Base-by-base conservation (phyloP, 176 grass and related monocot species). In the Cenchrus fungigraminus region DNA sequence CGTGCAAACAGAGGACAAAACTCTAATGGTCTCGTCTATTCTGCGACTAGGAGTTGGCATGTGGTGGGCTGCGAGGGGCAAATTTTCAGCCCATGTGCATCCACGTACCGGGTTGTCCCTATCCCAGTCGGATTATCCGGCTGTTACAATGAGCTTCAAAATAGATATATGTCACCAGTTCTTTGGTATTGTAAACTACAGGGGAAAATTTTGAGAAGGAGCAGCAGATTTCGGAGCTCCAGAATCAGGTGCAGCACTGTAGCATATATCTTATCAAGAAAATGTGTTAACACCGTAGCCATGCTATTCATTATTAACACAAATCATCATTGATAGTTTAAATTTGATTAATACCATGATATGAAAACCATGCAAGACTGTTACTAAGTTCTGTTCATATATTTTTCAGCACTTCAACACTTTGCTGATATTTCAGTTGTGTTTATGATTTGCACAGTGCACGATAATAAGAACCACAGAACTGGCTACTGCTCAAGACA, bases 401-500 rank as follows among this genome's bases (percentile, higher is more conserved):
- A 6, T 82, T 72, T 59, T 12, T 42, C 55, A 55, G 44, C 16
- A 28, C 19, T 37, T 62, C 19, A 59, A n/a, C 4, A 70, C 34
- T 46, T 29, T 8, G 22, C 57, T 87, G 25, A 80, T 3, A 47
- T 62, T 77, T 43, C 73, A n/a, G 19, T 73, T 79, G 43, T 47
- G 76, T 87, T 60, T 60, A 15, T 88, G 45, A 65, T 74, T 49
- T 88, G 60, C 81, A 71, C 86, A 99, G 97, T 92, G 94, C 79
- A 94, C 94, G 37, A 89, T 99, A 80, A 99, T 99, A 83, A 95
- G 88, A 84, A 96, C 91, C 40, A 91, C 94, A 64, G 94, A 99
- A 82, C 78, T 99, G 65, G 97, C 97, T 3, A 82, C 92, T 89
- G 97, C 97, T 87, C 86, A 94, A 87, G 97, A 97, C 79, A 96